phyloP scores from a whole-genome alignment of 2,329 filamentous ascomycete genomes.

The Didymella pomorum region DNA sequence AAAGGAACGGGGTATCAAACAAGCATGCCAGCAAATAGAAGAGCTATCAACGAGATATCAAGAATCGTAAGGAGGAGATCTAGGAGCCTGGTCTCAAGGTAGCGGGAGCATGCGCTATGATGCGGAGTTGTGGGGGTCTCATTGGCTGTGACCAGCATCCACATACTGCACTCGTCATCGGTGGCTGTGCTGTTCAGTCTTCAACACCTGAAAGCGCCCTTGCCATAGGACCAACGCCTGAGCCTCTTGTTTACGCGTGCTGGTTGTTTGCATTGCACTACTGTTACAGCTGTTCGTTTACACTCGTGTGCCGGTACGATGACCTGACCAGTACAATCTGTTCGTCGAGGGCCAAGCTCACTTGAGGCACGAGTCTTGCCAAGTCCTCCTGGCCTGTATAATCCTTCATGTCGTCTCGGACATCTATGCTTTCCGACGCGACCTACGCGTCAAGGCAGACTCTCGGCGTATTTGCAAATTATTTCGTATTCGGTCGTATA shows the following conservation, averaged over 20 bases:
- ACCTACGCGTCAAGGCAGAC: background rate
- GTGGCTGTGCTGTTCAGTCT: slow-evolving; percentile 13
- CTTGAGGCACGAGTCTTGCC: background rate
- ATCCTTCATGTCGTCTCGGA: background rate
- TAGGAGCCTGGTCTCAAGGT: slow-evolving; percentile 14
- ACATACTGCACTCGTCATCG: slow-evolving; percentile 17
- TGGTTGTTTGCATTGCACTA: background rate
- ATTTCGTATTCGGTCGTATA: slow-evolving; percentile 14
- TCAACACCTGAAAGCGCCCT: background rate
- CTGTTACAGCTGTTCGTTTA: background rate
- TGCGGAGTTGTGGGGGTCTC: slow-evolving; percentile 13
- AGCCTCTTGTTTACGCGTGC: slow-evolving; percentile 1
- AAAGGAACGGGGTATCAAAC: slow-evolving; percentile 12
- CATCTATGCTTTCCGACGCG: background rate
- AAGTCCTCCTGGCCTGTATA: background rate
- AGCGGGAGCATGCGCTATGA: slow-evolving; percentile 13
- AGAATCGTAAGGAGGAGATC: background rate
- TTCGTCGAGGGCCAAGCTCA: background rate
- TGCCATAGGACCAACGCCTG: background rate
- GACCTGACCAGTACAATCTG: background rate
- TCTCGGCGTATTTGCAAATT: background rate
- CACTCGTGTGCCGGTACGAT: background rate
- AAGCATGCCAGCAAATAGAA: slow-evolving; percentile 7
- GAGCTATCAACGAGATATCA: background rate
- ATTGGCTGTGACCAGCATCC: slow-evolving; percentile 6